A percentile compares a stretch with the other conserved stretches of the same genome.
These are phyloP conservation scores for Neurospora terricola DNA, from an alignment of 495 filamentous ascomycete species.

Conservation along the genomic window DNA sequence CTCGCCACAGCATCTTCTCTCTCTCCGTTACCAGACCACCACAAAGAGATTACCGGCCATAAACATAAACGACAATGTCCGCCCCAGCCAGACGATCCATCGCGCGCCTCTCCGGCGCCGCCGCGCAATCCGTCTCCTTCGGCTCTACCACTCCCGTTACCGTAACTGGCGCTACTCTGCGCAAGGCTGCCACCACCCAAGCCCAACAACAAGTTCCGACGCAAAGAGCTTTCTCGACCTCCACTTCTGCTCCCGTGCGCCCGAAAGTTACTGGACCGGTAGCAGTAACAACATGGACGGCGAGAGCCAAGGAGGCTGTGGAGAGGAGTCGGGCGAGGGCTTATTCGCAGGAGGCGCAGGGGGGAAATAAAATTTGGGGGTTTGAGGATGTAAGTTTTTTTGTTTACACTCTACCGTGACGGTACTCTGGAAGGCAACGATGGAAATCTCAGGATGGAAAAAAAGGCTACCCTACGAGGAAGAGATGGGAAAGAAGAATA, in stretches of 20 bases:
- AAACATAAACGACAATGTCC: background rate
- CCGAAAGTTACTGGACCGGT: background rate
- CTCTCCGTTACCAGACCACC: background rate
- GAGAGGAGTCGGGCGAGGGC: background rate
- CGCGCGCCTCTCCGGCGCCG: background rate
- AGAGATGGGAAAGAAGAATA: background rate
- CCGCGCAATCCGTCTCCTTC: background rate
- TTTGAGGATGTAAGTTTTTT: slow-evolving; percentile 32
- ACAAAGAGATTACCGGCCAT: background rate
- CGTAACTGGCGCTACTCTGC: background rate
- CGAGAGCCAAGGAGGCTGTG: background rate
- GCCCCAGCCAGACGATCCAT: slow-evolving; percentile 1
- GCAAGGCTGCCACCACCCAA: too few relatives aligned
- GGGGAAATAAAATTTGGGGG: slow-evolving; percentile 32
- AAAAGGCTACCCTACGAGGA: background rate
- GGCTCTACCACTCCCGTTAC: background rate
- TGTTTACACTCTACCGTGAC: background rate
- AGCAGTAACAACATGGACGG: background rate
- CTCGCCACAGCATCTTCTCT: background rate
- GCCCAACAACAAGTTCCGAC: too few relatives aligned
- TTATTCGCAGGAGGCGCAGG: background rate
- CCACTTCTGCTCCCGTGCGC: background rate
- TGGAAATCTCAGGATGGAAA: background rate
- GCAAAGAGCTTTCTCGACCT: background rate
- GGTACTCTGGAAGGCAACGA: too few relatives aligned